Base-by-base conservation (phyloP, 129 eudicot species). In the Mikania micrantha region DNA sequence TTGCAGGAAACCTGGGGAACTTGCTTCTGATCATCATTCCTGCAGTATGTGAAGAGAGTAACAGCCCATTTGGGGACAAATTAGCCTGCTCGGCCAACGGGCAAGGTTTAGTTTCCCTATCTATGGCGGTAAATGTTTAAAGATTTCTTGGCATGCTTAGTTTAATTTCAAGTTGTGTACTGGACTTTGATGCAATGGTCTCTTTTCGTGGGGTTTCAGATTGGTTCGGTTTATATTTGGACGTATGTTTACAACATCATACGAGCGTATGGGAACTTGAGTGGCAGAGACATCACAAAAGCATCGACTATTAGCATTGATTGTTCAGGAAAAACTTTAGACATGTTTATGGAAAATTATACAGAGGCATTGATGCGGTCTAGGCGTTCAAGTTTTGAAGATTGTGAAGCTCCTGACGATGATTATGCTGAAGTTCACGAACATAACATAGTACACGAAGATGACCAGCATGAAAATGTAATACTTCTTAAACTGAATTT, bases 21-120 rank as follows among this genome's bases (percentile, higher is more conserved):
- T 66, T 86, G 74, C 94, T 83, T 12, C 44, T 83, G 48, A 87
- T 87, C 61, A 81, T 87, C 11, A 48, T 87, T 24, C 95, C 95
- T 6, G 95, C 95, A 0, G 76, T 83, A n/a, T 87, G 90, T 50
- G 74, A 76, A 57, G 95, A 87, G 60, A 79, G 62, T 66, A 80
- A 78, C 52, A 87, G 76, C 49, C 95, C 95, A 11, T 87, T 87
- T 64, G 95, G 95, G 45, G 90, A 79, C 47, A 52, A 78, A 31
- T 39, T 68, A 39, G 74, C 82, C 15, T 86, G 94, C 62, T 44
- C 82, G 11, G 56, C 60, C 9, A 78, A 75, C 16, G 94, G 89
- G 39, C 34, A 77, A 59, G 79, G 79, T 65, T 81, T 83, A 63
- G 88, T 79, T 38, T 86, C 94, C 2, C 87, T 86, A 49, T 83